These are phyloP conservation scores for Ophiorrhiza pumila DNA, from an alignment of 257 asterid genomes.

Conservation along the genomic window DNA sequence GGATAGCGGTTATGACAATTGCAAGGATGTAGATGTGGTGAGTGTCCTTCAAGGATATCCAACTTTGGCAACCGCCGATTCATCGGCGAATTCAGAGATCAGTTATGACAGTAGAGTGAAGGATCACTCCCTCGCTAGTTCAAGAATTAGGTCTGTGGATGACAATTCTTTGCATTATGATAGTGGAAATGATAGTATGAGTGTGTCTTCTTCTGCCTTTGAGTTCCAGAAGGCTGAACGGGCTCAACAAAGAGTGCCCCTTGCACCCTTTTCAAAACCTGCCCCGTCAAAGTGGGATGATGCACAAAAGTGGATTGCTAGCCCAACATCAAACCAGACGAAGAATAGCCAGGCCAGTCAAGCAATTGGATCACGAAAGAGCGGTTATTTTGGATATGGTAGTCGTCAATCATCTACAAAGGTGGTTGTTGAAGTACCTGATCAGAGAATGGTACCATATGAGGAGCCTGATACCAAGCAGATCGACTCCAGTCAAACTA, in stretches of 20 bases:
- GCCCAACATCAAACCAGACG: conserved; percentile 32
- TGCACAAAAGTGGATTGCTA: conserved; percentile 46
- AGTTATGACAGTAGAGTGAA: conserved; percentile 27
- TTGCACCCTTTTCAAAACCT: conserved; percentile 35
- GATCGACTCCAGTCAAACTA: conserved; percentile 34
- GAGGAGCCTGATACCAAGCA: conserved; percentile 41
- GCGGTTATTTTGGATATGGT: conserved; percentile 26
- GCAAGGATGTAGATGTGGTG: conserved; percentile 40
- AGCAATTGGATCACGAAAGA: conserved; percentile 32
- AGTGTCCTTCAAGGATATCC: conserved; percentile 29
- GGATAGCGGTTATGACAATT: conserved; percentile 25
- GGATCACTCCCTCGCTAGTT: conserved; percentile 23
- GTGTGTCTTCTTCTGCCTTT: conserved; percentile 29
- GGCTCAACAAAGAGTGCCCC: conserved; percentile 30
- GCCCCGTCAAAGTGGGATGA: conserved; percentile 48
- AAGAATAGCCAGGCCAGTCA: conserved; percentile 28
- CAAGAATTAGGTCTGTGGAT: conserved; percentile 31
- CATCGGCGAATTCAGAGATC: conserved; percentile 19
- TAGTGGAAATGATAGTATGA: conserved; percentile 22
- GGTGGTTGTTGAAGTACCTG: conserved; percentile 37
- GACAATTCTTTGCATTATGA: conserved; percentile 26
- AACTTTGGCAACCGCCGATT: conserved; percentile 17
- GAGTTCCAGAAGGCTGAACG: conserved; percentile 40
- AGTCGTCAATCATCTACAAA: conserved; percentile 24
- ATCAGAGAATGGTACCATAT: conserved; percentile 22